These are phyloP conservation scores for Xylariaceae sp. DNA, from an alignment of 2,329 filamentous ascomycete species.

Conservation along the genomic window DNA sequence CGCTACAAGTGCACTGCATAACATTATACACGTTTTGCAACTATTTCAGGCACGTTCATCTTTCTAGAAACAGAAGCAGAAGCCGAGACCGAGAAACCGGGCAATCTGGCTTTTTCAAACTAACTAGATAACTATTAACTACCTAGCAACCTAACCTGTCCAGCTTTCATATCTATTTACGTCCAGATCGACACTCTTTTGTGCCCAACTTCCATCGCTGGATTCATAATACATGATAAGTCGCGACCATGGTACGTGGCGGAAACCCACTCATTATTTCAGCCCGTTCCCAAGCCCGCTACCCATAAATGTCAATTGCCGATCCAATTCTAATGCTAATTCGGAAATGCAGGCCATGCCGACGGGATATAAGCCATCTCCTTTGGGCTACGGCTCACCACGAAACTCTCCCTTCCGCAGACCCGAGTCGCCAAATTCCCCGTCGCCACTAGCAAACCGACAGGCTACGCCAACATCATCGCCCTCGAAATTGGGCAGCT, in stretches of 20 bases:
- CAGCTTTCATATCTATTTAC: neutral
- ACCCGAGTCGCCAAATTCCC: slow-evolving; percentile 58
- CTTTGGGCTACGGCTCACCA: slow-evolving; percentile 64
- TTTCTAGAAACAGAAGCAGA: neutral
- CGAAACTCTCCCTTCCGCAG: slow-evolving; percentile 61
- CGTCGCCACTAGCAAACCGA: slow-evolving; percentile 51
- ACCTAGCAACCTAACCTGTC: neutral
- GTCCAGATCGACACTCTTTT: neutral
- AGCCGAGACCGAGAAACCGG: no score
- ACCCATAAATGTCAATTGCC: neutral
- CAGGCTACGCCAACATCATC: slow-evolving; percentile 60
- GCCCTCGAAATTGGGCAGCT: slow-evolving; percentile 45
- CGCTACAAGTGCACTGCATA: no score
- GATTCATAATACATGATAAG: slow-evolving; percentile 2
- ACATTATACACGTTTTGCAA: no score
- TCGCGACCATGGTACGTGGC: slow-evolving; percentile 27
- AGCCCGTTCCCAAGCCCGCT: slow-evolving; percentile 7
- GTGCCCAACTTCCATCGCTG: neutral
- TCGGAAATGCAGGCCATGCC: slow-evolving; percentile 45
- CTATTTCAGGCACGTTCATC: neutral
- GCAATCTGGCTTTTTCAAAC: no score
- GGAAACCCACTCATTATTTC: slow-evolving; percentile 17
- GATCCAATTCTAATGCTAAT: neutral
- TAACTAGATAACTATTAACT: neutral
- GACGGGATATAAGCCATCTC: slow-evolving; percentile 62